Evolutionary conservation across 2,329 filamentous ascomycete species (phyloP), one percentile per base, ranked within the genome.

Genomic region (Phialophora tarda): DNA sequence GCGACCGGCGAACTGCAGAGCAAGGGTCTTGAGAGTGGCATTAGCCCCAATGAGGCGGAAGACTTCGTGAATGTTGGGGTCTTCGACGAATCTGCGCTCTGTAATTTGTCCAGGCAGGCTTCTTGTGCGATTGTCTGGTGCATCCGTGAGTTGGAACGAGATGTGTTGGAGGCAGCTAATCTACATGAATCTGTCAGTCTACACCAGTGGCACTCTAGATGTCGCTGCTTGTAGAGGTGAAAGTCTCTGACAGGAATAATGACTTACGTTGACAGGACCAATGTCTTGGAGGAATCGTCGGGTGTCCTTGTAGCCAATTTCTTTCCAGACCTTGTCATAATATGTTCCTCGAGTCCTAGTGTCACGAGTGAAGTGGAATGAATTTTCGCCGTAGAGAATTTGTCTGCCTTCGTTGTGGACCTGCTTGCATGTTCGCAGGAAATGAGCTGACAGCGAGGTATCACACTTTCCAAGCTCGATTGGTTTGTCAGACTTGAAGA

Each of bases 301-400:
- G 21, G 79, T 73, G 58, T 81, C 79, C 58, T 78, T 78, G 73
- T 82, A 84, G 48, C 82, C 83, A 41, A 84, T 77, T 70, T 83
- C 82, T 63, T 77, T 79, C 64, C 77, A 80, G 21, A 77, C 71
- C 2, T 73, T 69, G 41, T 77, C 76, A 75, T 78, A 82, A 75
- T 78, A 83, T 41, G 69, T 76, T 64, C 70, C 77, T 50, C 81
- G 78, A 51, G 41, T 3, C 71, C 76, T n/a, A 69, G 68, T 54
- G 67, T 70, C 62, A 76, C 78, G 44, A 78, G 78, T 48, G 66
- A 85, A 82, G 47, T 75, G 68, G 73, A 84, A 85, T 2, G 73
- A 75, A 69, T 84, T 84, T 68, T 82, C 79, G n/a, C 80, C 77
- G 67, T 85, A 85, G 0, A 85, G 75, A 44, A 85, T 77, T 32